phyloP scores from a whole-genome alignment of 2,329 filamentous ascomycete genomes.

The Fusarium tuaranense region DNA sequence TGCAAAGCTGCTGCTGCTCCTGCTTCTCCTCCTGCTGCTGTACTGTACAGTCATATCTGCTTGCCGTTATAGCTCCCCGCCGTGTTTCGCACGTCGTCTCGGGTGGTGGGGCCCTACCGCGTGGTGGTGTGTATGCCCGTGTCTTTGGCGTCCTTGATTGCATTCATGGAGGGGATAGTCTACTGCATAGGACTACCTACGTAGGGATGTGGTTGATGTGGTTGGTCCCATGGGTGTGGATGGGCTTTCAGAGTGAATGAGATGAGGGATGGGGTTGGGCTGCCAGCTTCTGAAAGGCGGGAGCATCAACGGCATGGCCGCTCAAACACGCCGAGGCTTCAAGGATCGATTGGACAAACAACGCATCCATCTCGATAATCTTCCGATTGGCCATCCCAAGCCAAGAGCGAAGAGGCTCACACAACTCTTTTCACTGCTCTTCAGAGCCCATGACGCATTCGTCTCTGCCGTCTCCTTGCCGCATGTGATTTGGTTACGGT shows the following conservation, averaged over 20 bases:
- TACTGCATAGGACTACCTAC: background rate
- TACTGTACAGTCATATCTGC: slow-evolving; percentile 25
- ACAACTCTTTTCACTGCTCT: background rate
- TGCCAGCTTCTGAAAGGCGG: background rate
- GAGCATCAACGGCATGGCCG: background rate
- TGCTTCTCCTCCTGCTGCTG: slow-evolving; percentile 13
- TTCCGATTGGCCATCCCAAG: slow-evolving; percentile 32
- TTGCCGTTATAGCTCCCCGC: slow-evolving; percentile 24
- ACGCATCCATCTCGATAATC: slow-evolving; percentile 26
- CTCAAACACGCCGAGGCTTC: slow-evolving; percentile 13
- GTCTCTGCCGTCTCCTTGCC: slow-evolving; percentile 3
- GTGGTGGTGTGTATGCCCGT: slow-evolving; percentile 18
- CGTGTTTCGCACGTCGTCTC: slow-evolving; percentile 30
- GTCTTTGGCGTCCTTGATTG: slow-evolving; percentile 9
- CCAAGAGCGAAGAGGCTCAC: background rate
- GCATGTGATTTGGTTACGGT: slow-evolving; percentile 11
- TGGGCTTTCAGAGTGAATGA: background rate
- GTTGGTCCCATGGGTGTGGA: slow-evolving; percentile 19
- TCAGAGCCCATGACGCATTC: slow-evolving; percentile 16
- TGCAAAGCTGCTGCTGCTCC: slow-evolving; percentile 3
- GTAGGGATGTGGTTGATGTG: slow-evolving; percentile 18
- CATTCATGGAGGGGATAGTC: background rate
- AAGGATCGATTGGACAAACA: slow-evolving; percentile 30
- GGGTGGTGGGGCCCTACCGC: slow-evolving; percentile 27
- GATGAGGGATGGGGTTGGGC: background rate